Base-by-base conservation (phyloP, 1,139 yeast genomes). In the Yamadazyma dushanensis region DNA sequence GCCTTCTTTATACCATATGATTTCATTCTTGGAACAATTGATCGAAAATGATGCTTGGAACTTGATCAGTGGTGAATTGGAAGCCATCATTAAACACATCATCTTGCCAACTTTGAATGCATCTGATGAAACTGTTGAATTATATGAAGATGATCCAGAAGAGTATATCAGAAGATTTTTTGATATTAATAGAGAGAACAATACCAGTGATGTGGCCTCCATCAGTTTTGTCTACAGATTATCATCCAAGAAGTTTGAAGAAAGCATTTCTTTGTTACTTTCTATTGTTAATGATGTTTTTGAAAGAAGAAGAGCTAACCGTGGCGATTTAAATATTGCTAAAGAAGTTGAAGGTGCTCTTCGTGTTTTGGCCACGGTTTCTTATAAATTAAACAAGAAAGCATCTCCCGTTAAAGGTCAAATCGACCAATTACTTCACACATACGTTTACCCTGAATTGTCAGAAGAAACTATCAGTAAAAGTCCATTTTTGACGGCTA, bases 171-270 rank as follows among this genome's bases (percentile, higher is more conserved):
- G 89, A 62, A 71, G 85, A 46, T 81, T 64, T 50, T 81, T 80
- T 46, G 89, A 82, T 53, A 67, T 80, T 39, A 80, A 78, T 51
- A 80, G 85, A 46, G 95, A 86, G 45, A 73, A 78, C 25, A 75
- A 78, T 32, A 82, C 92, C 9, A 79, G 95, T 0, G 96, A 87
- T 51, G 78, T 79, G 28, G 96, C 96, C 0, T 83, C 96, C 2
- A 76, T 84, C 34, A 84, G 83, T 57, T 86, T 88, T 47, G 62
- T 90, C 32, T 78, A 76, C 54, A 62, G 67, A 53, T 70, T 63
- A 50, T 59, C 67, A 44, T 63, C 63, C 49, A 63, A 70, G 36
- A 71, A 78, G 51, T 74, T 77, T 46, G 68, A 70, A 26, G 65
- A 69, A 35, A 59, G 80, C 15, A 50, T 61, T 16, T 54, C 61